Conservation (phyloP, 176 grass and related monocot genomes). For the Tillandsia leiboldiana region DNA sequence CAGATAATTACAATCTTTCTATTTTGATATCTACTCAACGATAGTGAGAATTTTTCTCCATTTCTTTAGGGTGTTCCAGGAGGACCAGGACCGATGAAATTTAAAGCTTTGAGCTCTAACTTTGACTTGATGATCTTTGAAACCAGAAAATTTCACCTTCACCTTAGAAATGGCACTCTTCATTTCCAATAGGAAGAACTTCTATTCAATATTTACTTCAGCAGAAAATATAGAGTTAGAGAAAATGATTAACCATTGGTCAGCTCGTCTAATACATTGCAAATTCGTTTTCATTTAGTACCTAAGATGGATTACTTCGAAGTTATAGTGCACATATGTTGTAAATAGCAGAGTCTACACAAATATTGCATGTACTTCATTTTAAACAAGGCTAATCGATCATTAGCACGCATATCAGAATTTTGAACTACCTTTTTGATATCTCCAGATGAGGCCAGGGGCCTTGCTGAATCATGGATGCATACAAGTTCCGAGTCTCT, state of each 20-base stretch:
- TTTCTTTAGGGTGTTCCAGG: too few relatives aligned
- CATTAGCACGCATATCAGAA: conserved; percentile 3
- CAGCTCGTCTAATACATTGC: too few relatives aligned
- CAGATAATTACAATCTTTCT: too few relatives aligned
- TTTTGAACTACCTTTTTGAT: conserved; percentile 54
- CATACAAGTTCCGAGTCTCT: conserved; percentile 81
- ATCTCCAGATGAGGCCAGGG: conserved; percentile 63
- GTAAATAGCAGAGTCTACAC: not conserved
- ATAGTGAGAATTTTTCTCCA: too few relatives aligned
- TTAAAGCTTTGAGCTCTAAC: not conserved
- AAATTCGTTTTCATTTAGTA: not conserved
- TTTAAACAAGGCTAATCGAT: not conserved
- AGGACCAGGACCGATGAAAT: too few relatives aligned
- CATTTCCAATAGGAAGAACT: too few relatives aligned
- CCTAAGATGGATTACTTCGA: not conserved
- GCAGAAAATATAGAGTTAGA: too few relatives aligned
- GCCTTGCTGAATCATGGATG: conserved; percentile 92
- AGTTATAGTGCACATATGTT: not conserved
- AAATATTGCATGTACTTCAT: not conserved
- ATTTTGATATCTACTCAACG: not conserved
- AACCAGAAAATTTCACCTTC: not conserved
- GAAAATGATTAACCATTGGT: too few relatives aligned
- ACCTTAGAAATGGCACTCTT: not conserved
- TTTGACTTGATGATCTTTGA: not conserved
- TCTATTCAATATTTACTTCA: too few relatives aligned